Percentiles rank a stretch among this genome's conserved stretches.
Conservation (phyloP, 164 flowering plant species). For the Liriodendron chinense region DNA sequence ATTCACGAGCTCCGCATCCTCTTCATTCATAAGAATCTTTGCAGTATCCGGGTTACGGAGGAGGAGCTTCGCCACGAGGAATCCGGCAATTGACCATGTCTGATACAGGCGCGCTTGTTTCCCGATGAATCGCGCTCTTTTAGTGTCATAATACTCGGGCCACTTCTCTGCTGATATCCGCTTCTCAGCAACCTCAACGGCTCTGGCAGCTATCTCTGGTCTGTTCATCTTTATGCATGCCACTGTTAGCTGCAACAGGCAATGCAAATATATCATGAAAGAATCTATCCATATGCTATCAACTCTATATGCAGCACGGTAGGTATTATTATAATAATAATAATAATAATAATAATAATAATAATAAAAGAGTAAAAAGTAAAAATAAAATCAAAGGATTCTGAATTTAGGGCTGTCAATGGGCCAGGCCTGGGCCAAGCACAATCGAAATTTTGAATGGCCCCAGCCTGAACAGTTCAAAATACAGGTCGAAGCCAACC, state of each 20-base stretch:
- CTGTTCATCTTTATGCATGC: constrained; percentile 93
- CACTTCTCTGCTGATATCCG: constrained; percentile 69
- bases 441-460: no score
- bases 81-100: constrained; percentile 94
- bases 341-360: no score
- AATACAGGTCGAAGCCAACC: no score
- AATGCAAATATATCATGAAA: not conserved
- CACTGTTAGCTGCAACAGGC: constrained; percentile 72
- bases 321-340: no score
- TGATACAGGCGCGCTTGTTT: constrained; percentile 78
- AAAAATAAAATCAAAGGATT: no score
- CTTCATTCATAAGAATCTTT: constrained; percentile 56
- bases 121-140: constrained; percentile 68
- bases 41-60: constrained; percentile 61
- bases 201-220: constrained; percentile 73
- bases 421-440: no score
- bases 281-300: not conserved
- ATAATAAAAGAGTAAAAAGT: no score
- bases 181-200: constrained; percentile 66
- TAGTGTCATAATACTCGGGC: constrained; percentile 95
- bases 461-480: no score
- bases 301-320: not conserved
- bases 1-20: constrained; percentile 66
- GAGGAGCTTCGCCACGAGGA: constrained; percentile 74
- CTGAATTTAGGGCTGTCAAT: no score